phyloP scores from a whole-genome alignment of 208 protist genomes.

The Trypanosoma avium region DNA sequence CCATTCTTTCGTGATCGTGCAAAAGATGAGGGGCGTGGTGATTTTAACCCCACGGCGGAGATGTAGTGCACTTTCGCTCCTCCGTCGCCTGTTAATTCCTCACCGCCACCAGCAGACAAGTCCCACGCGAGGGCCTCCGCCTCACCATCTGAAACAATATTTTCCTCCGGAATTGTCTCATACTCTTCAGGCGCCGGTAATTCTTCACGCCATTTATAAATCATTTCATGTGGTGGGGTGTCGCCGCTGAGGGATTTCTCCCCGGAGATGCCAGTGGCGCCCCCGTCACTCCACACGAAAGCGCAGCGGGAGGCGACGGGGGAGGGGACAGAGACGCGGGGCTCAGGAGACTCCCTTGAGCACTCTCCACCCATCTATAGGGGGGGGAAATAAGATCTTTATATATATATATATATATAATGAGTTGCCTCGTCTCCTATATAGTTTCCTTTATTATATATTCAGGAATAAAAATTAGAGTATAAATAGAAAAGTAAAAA shows the following conservation, averaged over 20 bases:
- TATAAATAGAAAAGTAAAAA: too few species aligned
- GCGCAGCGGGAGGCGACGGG: slow-evolving; percentile 40
- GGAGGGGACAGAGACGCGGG: slow-evolving; percentile 30
- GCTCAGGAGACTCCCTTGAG: slow-evolving; percentile 10
- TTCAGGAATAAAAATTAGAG: too few species aligned
- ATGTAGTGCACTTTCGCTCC: slow-evolving; percentile 50
- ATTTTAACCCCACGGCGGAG: slow-evolving; percentile 35
- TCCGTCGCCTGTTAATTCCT: slow-evolving; percentile 15
- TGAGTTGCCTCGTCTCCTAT: not conserved
- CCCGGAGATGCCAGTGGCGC: slow-evolving; percentile 24
- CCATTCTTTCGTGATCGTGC: slow-evolving; percentile 1
- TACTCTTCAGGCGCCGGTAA: slow-evolving; percentile 25
- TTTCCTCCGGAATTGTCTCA: slow-evolving; percentile 29
- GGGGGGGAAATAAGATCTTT: too few species aligned
- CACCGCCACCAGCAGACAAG: slow-evolving; percentile 28
- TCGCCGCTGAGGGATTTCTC: slow-evolving; percentile 1
- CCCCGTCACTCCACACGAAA: slow-evolving; percentile 15
- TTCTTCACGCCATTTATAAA: slow-evolving; percentile 29
- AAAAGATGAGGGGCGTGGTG: slow-evolving; percentile 1
- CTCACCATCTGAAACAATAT: slow-evolving; percentile 44
- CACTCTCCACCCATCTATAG: slow-evolving; percentile 44
- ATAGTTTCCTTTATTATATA: too few species aligned
- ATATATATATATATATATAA: not conserved
- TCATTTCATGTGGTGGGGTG: slow-evolving; percentile 28
- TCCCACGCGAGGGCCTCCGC: slow-evolving; percentile 39